Evolutionary conservation across 805 yeast genomes (phyloP), one percentile per base, ranked within the genome.

Genomic region (Candida silvicultrix): DNA sequence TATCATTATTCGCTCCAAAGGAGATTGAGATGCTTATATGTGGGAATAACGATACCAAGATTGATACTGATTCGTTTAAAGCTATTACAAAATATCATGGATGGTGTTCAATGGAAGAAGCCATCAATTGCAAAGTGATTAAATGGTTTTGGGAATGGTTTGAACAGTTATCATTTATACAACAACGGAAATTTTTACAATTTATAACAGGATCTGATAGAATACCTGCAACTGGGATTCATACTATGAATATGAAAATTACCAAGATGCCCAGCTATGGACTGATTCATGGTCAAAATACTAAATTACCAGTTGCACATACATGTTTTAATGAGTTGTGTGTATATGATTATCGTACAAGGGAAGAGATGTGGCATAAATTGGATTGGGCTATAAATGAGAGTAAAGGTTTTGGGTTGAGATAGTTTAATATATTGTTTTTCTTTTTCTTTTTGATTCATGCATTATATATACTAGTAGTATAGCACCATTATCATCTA

Each of bases 301-400:
- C 75, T 2, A 68, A 83, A 41, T 65, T 90, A 16, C 98, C 98
- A 0, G 68, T 84, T 15, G 89, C 97, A 0, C 98, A 92, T 60
- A 94, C 98, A 0, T 92, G 99, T 56, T 92, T 94, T 69, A 94
- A 92, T 60, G 96, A 92, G 67, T 61, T 92, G 21, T 84, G 92
- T 45, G 54, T 94, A 6, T 85, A 80, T 63, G 80, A 80, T 34
- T 92, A 92, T 62, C 53, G 65, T 14, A 59, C 76, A 6, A 68
- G 69, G 48, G 77, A 74, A n/a, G 78, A 77, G 50, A 66, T 94
- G 44, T 62, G 66, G 39, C 45, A 58, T 1, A 90, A 87, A 63
- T 63, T 92, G 47, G 59, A 67, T n/a, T 58, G 73, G 51, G 96
- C 97, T 0, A 75, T 92, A 18, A 67, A 74, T 40, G 95, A 85